phyloP scores from a whole-genome alignment of 495 filamentous ascomycete genomes.

The Neurospora discreta region DNA sequence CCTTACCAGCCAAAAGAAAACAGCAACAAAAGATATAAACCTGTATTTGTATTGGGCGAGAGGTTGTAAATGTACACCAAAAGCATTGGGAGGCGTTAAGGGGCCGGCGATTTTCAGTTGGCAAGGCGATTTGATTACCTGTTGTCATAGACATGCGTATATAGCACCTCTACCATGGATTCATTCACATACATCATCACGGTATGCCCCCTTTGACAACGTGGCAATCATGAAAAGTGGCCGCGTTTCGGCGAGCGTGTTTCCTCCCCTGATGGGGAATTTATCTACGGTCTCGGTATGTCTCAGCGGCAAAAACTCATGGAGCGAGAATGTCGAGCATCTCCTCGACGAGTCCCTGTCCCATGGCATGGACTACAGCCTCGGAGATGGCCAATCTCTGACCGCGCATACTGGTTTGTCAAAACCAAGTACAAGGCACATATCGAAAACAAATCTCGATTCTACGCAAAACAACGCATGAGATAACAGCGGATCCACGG shows the following conservation, averaged over 20 bases:
- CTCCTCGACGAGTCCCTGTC: neutral
- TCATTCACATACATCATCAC: neutral
- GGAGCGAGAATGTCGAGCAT: neutral
- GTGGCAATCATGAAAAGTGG: neutral
- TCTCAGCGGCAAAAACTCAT: neutral
- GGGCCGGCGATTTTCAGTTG: neutral
- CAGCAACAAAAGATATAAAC: neutral
- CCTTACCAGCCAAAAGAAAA: neutral
- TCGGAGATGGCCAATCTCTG: neutral
- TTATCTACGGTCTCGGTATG: neutral
- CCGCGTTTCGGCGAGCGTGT: neutral
- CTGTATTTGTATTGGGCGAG: neutral
- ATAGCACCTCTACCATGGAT: neutral
- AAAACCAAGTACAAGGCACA: neutral
- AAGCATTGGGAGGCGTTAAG: slow-evolving; percentile 11
- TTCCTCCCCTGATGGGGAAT: neutral
- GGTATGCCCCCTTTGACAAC: neutral
- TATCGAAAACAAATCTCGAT: neutral
- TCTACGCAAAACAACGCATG: neutral
- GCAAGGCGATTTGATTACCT: neutral
- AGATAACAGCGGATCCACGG: neutral
- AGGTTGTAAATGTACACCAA: neutral
- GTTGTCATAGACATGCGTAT: neutral
- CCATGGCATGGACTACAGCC: neutral
- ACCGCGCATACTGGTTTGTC: neutral